A percentile compares a stretch with the other conserved stretches of the same genome.
These are phyloP conservation scores for Lenzites betulinus DNA, from an alignment of 768 basidiomycete genomes.

Conservation along the genomic window DNA sequence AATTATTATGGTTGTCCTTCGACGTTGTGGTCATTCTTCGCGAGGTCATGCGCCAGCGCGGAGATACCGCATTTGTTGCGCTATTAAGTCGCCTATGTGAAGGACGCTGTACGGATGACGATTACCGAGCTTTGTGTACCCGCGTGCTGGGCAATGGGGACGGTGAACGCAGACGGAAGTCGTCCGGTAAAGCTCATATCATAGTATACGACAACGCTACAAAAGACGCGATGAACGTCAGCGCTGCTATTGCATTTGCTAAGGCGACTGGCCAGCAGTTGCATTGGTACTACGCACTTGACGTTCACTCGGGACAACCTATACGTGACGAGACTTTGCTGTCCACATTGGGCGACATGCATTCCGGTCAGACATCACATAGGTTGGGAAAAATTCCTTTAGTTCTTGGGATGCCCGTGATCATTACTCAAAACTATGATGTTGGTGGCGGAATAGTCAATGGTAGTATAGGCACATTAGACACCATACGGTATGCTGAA, in stretches of 20 bases:
- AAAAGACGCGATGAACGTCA: slow-evolving; percentile 24
- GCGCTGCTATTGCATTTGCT: slow-evolving; percentile 11
- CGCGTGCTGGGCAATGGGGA: slow-evolving; percentile 10
- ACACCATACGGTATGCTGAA: neutral
- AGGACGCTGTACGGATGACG: slow-evolving; percentile 8
- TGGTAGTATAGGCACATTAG: slow-evolving; percentile 27
- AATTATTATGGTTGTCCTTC: slow-evolving; percentile 14
- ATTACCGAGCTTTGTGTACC: neutral
- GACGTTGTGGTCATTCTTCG: neutral
- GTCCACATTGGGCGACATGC: neutral
- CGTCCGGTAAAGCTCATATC: no score
- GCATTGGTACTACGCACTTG: slow-evolving; percentile 11
- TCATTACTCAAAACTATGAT: slow-evolving; percentile 28
- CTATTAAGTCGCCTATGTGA: slow-evolving; percentile 14
- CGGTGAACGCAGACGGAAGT: no score
- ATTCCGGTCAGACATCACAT: neutral
- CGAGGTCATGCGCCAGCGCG: slow-evolving; percentile 7
- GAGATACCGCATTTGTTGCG: neutral
- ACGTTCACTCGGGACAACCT: neutral
- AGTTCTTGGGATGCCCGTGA: neutral
- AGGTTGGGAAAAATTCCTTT: neutral
- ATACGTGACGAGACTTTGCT: neutral
- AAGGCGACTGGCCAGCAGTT: neutral
- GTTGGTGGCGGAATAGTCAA: slow-evolving; percentile 41
- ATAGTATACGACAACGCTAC: slow-evolving; percentile 10